Evolutionary conservation across 768 basidiomycete species (phyloP).

Genomic region (Termitomyces titanicus): DNA sequence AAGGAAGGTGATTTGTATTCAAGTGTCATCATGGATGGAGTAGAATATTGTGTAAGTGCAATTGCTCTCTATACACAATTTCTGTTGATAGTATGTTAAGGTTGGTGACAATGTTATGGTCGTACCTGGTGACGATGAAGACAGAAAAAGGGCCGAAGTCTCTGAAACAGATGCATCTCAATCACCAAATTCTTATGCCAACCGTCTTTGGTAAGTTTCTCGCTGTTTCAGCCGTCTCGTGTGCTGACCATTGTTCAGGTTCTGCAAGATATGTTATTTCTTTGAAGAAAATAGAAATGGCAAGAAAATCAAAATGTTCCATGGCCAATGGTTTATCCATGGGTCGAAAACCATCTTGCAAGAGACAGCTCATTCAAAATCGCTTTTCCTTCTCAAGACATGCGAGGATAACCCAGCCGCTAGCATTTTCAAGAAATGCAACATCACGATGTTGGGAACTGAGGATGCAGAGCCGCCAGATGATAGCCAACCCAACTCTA

Average conservation of each 20-base stretch:
- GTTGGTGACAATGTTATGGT: constrained; percentile 64
- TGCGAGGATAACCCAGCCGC: constrained; percentile 56
- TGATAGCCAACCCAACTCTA: constrained; percentile 30
- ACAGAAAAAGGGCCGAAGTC: constrained; percentile 36
- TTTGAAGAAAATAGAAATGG: constrained; percentile 35
- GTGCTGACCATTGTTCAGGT: constrained; percentile 41
- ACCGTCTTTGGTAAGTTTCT: constrained; percentile 53
- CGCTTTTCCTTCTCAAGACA: constrained; percentile 49
- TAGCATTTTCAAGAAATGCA: constrained; percentile 57
- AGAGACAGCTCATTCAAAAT: constrained; percentile 60
- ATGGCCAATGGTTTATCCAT: constrained; percentile 71
- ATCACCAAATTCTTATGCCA: constrained; percentile 53
- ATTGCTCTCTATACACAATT: neutral
- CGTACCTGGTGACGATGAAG: constrained; percentile 48
- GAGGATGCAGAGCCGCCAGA: constrained; percentile 47
- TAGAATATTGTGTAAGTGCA: constrained; percentile 46
- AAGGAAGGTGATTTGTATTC: constrained; percentile 31
- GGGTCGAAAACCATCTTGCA: constrained; percentile 64
- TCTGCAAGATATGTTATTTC: constrained; percentile 64
- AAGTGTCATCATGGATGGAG: constrained; percentile 54
- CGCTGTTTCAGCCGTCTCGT: neutral
- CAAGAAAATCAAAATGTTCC: constrained; percentile 46
- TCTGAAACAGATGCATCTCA: constrained; percentile 36
- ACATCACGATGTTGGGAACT: constrained; percentile 37
- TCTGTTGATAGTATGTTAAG: constrained; percentile 27